Evolutionary conservation across 2,329 filamentous ascomycete species (phyloP), one percentile per base, ranked within the genome.

Genomic region (Pyrenochaeta sp.): DNA sequence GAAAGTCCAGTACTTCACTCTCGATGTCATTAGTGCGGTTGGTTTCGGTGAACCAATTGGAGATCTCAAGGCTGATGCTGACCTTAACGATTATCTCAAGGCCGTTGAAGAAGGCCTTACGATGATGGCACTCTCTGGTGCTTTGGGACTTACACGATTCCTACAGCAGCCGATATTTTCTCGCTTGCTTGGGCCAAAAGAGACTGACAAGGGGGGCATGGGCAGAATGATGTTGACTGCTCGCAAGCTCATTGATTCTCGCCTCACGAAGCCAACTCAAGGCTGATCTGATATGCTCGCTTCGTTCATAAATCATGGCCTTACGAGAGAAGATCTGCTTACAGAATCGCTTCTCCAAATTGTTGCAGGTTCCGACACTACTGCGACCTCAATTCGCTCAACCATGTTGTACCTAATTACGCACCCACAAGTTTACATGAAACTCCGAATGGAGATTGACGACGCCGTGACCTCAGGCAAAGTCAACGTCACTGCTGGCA

Each of bases 331-430:
- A 55, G 69, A 74, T 68, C 37, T 79, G 71, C 58, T 77, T 60
- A 49, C 63, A 3, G 79, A 81, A 51, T 75, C 75, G 2, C 50
- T 80, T 7, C 72, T 78, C 4, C 78, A 81, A 48, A 79, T 81
- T 21, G 72, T 83, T 6, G 84, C 83, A 4, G 85, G 84, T 2
- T 82, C 82, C 1, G 85, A 87, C 54, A 85, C 83, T 0, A 84
- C 83, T 0, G 83, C 85, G 0, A 83, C 82, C 0, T 79, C 79
- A 0, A 78, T 87, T 7, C 81, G 84, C 2, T 73, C 78, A 15
- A 82, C 77, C 0, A 66, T 86, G 53, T 75, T 86, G 15, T 77
- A 83, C 61, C 67, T 87, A 32, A 75, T 81, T 4, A 80, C 81
- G 3, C 79, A 77, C 14, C 79, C 81, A 0, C 71, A 68, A 1